Conservation (phyloP, 257 asterid genomes). For the Solanum virginianum region DNA sequence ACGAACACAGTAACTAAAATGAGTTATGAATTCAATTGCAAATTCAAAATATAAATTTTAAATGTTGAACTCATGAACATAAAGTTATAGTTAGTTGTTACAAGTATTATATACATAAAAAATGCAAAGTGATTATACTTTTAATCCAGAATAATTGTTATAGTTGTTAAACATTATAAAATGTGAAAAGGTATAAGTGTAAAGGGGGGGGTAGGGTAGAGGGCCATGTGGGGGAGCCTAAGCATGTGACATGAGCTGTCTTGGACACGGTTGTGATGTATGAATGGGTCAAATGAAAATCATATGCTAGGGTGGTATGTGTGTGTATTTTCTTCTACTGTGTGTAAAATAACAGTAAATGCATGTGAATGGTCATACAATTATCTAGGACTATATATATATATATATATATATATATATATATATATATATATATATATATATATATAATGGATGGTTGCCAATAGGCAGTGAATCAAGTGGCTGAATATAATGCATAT, state of each 20-base stretch:
- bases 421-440: background rate
- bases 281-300: conserved; percentile 41
- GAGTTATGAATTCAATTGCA: background rate
- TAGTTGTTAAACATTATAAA: background rate
- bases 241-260: conserved; percentile 70
- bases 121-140: background rate
- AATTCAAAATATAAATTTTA: background rate
- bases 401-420: background rate
- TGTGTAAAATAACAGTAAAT: conserved; percentile 18
- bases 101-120: background rate
- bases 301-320: conserved; percentile 42
- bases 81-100: background rate
- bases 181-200: background rate
- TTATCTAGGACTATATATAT: background rate
- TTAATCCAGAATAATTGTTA: background rate
- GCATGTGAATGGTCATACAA: conserved; percentile 27
- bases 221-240: conserved; percentile 12
- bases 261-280: conserved; percentile 17
- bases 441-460: conserved; percentile 6
- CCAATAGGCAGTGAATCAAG: conserved; percentile 7
- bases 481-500: background rate
- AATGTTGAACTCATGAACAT: background rate
- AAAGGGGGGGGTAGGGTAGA: background rate
- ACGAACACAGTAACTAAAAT: too few relatives aligned
- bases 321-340: conserved; percentile 2